Percentiles rank a stretch among this genome's conserved stretches.
These are phyloP conservation scores for Zygosaccharomyces pseudobailii DNA, from an alignment of 1,139 yeast genomes.

Conservation along the genomic window DNA sequence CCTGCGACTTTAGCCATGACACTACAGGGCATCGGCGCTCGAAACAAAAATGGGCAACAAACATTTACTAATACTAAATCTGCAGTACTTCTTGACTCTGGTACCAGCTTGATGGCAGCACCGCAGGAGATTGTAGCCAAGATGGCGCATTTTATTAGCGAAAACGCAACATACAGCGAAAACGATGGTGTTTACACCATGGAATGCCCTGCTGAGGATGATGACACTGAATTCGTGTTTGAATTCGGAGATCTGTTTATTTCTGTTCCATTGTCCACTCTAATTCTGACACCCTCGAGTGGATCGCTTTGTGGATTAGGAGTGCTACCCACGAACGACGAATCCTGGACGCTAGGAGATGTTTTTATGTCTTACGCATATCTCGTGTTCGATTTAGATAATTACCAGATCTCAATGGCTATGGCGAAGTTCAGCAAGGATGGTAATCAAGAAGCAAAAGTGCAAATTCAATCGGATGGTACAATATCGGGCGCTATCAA, in stretches of 20 bases:
- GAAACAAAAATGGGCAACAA: constrained; percentile 28
- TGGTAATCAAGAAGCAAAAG: constrained; percentile 4
- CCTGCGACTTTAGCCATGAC: constrained; percentile 45
- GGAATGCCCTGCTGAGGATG: constrained; percentile 30
- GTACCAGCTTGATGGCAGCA: constrained; percentile 56
- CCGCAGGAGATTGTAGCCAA: constrained; percentile 41
- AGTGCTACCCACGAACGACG: constrained; percentile 32
- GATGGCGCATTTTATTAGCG: constrained; percentile 39
- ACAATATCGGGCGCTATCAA: constrained; percentile 16
- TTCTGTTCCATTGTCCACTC: constrained; percentile 43
- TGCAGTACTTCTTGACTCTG: constrained; percentile 62
- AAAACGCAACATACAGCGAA: constrained; percentile 40
- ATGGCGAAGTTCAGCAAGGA: constrained; percentile 41
- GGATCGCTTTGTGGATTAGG: constrained; percentile 36
- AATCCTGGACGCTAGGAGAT: constrained; percentile 57
- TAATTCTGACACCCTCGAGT: constrained; percentile 27
- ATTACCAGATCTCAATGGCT: constrained; percentile 60
- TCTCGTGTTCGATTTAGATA: constrained; percentile 71
- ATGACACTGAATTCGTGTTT: constrained; percentile 34
- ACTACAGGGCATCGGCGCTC: constrained; percentile 38
- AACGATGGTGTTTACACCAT: constrained; percentile 36
- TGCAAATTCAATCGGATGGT: constrained; percentile 18
- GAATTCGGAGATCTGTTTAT: constrained; percentile 53
- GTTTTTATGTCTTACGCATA: constrained; percentile 68
- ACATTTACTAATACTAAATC: constrained; percentile 27